Evolutionary conservation across 2,329 filamentous ascomycete species (phyloP).

Genomic region (Dothistroma septosporum): DNA sequence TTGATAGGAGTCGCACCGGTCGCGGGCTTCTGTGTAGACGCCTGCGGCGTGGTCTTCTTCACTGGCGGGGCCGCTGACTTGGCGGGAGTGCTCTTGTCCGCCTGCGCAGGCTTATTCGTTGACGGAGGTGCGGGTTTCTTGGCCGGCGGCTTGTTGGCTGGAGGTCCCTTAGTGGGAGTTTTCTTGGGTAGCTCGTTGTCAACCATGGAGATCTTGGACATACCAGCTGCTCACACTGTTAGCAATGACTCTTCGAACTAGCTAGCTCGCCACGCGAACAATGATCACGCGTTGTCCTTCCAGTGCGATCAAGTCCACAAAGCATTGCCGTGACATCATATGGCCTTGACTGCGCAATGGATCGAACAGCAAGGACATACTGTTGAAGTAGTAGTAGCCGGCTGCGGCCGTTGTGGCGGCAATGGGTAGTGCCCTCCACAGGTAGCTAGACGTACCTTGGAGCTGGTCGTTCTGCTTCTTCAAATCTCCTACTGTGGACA

Average conservation of each 20-base stretch:
- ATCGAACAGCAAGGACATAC: conserved; percentile 9
- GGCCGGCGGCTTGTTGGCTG: conserved; percentile 15
- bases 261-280: not conserved
- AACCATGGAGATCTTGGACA: conserved; percentile 33
- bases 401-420: conserved; percentile 8
- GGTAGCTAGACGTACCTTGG: conserved; percentile 34
- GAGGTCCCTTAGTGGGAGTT: conserved; percentile 20
- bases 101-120: conserved; percentile 14
- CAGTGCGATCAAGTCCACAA: not conserved
- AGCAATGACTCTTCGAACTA: conserved; percentile 1
- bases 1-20: conserved; percentile 16
- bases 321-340: not conserved
- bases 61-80: conserved; percentile 16
- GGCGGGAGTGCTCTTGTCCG: conserved; percentile 12
- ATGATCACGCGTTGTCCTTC: not conserved
- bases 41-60: conserved; percentile 23
- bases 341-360: not conserved
- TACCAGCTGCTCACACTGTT: conserved; percentile 20
- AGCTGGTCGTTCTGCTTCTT: conserved; percentile 42
- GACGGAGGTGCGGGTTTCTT: conserved; percentile 18
- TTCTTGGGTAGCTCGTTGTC: conserved; percentile 32
- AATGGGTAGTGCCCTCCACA: conserved; percentile 5
- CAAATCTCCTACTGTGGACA: conserved; percentile 32
- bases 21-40: conserved; percentile 18
- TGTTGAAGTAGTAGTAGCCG: conserved; percentile 9